These are phyloP conservation scores for Aspergillus chevalieri DNA, from an alignment of 2,329 filamentous ascomycete species.

Conservation along the genomic window DNA sequence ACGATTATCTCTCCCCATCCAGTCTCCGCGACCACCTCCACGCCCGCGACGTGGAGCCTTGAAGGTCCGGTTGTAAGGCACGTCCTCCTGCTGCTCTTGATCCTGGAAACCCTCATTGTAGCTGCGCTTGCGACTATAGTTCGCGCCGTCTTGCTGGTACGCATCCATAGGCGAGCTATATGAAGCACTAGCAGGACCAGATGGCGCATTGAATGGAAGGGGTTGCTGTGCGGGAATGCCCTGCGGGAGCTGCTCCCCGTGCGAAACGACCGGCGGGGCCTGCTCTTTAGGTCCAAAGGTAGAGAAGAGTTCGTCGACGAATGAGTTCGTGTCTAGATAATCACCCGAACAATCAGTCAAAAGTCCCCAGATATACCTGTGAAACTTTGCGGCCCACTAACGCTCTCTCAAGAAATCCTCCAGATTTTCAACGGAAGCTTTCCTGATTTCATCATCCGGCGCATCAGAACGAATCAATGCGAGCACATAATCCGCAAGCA, in stretches of 20 bases:
- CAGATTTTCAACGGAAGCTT: conserved; percentile 50
- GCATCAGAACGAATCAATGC: conserved; percentile 53
- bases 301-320: conserved; percentile 52
- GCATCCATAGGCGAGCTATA: conserved; percentile 15
- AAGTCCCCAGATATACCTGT: conserved; percentile 1
- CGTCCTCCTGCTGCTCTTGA: conserved; percentile 38
- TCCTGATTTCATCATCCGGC: conserved; percentile 47
- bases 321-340: conserved; percentile 42
- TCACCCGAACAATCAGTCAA: conserved; percentile 6
- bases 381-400: conserved; percentile 21
- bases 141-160: conserved; percentile 15
- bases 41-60: conserved; percentile 40
- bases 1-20: conserved; percentile 26
- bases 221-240: conserved; percentile 18
- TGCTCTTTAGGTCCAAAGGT: conserved; percentile 44
- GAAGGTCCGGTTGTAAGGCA: conserved; percentile 41
- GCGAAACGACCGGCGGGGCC: conserved; percentile 18
- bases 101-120: conserved; percentile 46
- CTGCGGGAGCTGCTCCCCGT: conserved; percentile 18
- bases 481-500: conserved; percentile 57
- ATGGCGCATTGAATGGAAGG: conserved; percentile 17
- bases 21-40: conserved; percentile 40
- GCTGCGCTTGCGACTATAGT: conserved; percentile 46
- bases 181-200: conserved; percentile 14
- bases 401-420: conserved; percentile 54